Evolutionary conservation across 257 asterid genomes (phyloP), one percentile per base, ranked within the genome.

Genomic region (Knoxia roxburghii): DNA sequence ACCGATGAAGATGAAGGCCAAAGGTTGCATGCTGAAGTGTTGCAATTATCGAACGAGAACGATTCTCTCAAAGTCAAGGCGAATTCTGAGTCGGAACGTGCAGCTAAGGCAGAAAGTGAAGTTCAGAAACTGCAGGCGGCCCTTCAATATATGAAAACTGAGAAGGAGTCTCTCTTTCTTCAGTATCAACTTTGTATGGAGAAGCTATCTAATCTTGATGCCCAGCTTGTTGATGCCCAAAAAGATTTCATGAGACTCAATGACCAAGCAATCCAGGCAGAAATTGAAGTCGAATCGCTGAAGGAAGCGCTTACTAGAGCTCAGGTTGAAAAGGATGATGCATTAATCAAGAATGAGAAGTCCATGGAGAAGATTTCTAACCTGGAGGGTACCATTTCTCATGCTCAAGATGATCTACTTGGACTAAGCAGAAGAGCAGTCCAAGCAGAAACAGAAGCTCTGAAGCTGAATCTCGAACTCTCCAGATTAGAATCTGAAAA

Each of bases 131-230:
- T 94, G 67, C 84, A 83, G 81, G 77, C 80, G 67, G 85, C 84
- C 2, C 84, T 90, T 64, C 76, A 75, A 32, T 86, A 80, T 78
- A 58, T 84, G 74, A 74, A 81, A 79, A 81, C 82, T 27, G 95
- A 87, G 74, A 94, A 84, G 76, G 89, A 90, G 52, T 75, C 75
- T 46, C 79, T 86, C 61, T 70, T 87, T 64, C 53, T 77, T 39
- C 81, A 82, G 73, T 90, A 93, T 77, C 87, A 86, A 76, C 79
- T 72, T 62, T 90, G 96, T 76, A 75, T 83, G 32, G 86, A 62
- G 50, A 86, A 81, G 83, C 76, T 88, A 21, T 77, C 83, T 2
- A 74, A 79, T 73, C 68, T 83, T 23, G 89, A 93, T 73, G 79
- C 68, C 33, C 87, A 84, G 81, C 88, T 93, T 15, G 49, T 24